These are phyloP conservation scores for Clarireedia hainanense DNA, from an alignment of 2,329 filamentous ascomycete genomes.

Conservation along the genomic window DNA sequence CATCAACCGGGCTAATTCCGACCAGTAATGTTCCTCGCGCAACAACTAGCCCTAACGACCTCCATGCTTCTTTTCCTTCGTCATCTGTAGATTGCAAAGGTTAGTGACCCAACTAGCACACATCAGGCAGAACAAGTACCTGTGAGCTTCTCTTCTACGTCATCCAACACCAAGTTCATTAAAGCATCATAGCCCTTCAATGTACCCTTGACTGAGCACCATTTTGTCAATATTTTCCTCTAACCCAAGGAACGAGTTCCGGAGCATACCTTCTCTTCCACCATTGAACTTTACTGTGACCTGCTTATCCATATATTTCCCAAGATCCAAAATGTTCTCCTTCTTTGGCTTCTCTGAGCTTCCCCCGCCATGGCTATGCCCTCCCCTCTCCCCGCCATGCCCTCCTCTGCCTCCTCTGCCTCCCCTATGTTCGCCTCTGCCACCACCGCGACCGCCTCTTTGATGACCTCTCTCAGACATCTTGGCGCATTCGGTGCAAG, in stretches of 20 bases:
- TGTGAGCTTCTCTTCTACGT: constrained; percentile 82
- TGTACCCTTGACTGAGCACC: constrained; percentile 64
- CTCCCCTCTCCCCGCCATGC: constrained; percentile 35
- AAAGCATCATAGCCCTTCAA: constrained; percentile 95
- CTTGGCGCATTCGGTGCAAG: constrained; percentile 3
- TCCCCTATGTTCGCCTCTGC: constrained; percentile 11
- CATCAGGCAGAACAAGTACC: constrained; percentile 46
- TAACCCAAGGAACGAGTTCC: neutral
- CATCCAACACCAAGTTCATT: constrained; percentile 95
- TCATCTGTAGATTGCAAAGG: constrained; percentile 56
- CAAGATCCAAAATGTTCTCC: constrained; percentile 93
- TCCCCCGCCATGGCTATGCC: constrained; percentile 35
- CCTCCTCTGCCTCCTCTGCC: constrained; percentile 26
- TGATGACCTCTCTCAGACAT: constrained; percentile 18
- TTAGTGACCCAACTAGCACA: neutral
- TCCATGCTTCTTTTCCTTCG: constrained; percentile 72
- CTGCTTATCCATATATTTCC: constrained; percentile 95
- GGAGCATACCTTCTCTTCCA: constrained; percentile 70
- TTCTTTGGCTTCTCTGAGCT: constrained; percentile 81
- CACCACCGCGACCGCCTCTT: constrained; percentile 14
- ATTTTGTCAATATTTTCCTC: neutral
- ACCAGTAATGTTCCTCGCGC: constrained; percentile 89
- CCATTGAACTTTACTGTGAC: constrained; percentile 96
- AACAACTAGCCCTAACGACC: constrained; percentile 67
- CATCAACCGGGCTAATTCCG: constrained; percentile 84